Base-by-base conservation (phyloP, 140 eudicot species). In the Oenanthe javanica region DNA sequence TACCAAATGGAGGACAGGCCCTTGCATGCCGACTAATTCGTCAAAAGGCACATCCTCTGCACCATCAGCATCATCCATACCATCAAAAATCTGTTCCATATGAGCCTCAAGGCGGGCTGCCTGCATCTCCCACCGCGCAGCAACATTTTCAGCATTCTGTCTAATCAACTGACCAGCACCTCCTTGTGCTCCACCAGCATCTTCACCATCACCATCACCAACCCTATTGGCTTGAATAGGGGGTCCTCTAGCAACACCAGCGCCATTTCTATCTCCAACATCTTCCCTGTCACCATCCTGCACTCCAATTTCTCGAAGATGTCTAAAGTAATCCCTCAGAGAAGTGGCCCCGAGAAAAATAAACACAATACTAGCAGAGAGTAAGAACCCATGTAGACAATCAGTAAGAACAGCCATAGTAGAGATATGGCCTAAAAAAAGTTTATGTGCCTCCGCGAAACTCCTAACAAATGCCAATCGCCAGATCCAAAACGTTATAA, bases 11-110 rank as follows among this genome's bases (percentile, higher is more conserved):
- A 94, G 92, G 82, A 92, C 95, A 40, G 98, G 98, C 5, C 98
- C 98, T 88, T 94, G 97, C 96, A 94, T 94, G 80, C 98, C 98
- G 79, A 94, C 97, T 70, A 94, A 86, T 84, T 94, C 98, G 74
- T 94, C 98, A 83, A 94, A 94, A 64, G 98, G 98, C 13, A 94
- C 98, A 87, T 93, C 98, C 79, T 93, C 90, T 72, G 97, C 98
- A 77, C 96, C 98, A 84, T 93, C 98, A 70, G 91, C 98, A 79
- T 92, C 98, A 88, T 93, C 98, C 84, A 91, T 80, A 54, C 98
- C 98, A 88, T 93, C 98, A 86, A 93, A 93, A 87, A 93, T 90
- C 81, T 93, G 98, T 77, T 93, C 98, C 77, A 93, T 96, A 82
- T 92, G 98, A 36, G 97, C 98, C 83, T 93, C 98, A 47, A 93